Evolutionary conservation across 2,329 filamentous ascomycete species (phyloP), one percentile per base, ranked within the genome.

Genomic region (Penicillium italicum): DNA sequence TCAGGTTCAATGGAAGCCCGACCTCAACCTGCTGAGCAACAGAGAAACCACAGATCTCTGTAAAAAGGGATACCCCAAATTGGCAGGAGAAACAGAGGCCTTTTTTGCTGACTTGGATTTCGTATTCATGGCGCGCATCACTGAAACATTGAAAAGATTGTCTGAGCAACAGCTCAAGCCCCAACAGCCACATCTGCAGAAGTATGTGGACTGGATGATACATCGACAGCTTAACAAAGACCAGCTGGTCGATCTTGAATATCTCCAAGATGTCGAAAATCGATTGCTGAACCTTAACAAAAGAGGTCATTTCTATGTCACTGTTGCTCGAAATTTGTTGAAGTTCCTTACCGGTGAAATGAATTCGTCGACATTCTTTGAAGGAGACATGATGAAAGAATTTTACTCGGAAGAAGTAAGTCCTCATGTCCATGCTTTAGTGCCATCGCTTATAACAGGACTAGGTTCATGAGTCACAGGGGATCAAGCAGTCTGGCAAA

Each of bases 131-230:
- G 24, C 34, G 9, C 45, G 45, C 11, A 37, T 48, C n/a, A 28
- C 10, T 30, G 20, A n/a, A 38, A 28, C 33, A 14, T 24, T 48
- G 26, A 24, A 26, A 20, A 28, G 11, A 28, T n/a, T 48, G 1
- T 48, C 22, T 10, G 20, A 14, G 11, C 20, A 48, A 6, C 16
- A 26, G 14, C 18, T 38, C 34, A 30, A 18, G 11, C 22, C 33
- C 24, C 16, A n/a, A 12, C 22, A 38, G 18, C 45, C 45, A 30
- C 53, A 58, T 33, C 18, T 56, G 10, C 33, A 34, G 20, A 59
- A 53, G 18, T 60, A 60, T 22, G 33, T 60, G 37, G 42, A 48
- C 11, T 60, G 58, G 58, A 43, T 56, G 45, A 28, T 37, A 1
- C 8, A 30, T 48, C 33, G 33, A 9, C 14, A 24, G 24, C 24